Base-by-base conservation (phyloP, 306 rosid genomes). In the Corylus heterophylla region DNA sequence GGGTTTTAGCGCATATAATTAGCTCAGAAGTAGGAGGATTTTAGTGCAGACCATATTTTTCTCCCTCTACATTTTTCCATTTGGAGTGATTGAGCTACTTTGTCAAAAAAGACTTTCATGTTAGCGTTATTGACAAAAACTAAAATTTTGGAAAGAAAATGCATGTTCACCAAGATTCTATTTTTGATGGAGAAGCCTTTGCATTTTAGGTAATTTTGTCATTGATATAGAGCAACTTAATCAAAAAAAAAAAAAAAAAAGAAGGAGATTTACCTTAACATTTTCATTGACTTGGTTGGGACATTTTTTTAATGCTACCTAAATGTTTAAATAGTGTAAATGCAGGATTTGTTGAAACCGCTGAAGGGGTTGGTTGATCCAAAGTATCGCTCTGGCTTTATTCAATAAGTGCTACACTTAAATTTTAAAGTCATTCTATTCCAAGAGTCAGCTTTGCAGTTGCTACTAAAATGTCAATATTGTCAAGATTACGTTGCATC, bases 91-190 rank as follows among this genome's bases (percentile, higher is more conserved):
- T 66, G 71, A 31, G 70, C 22, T 7, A 16, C 48, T 35, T 35
- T 0, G 70, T 17, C 12, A 37, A 67, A 67, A 42, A 3, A 13
- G 5, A 37, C 29, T 17, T 31, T 64, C 47, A 35, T 16, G 2
- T 13, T 64, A 59, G 13, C 14, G 9, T 35, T 12, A 31, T 37
- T 27, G 13, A 8, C 2, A 39, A 17, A 8, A 67, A 39, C 18
- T 16, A 67, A 39, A 39, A 39, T 67, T 18, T 39, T 37, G 49
- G 10, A 67, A 17, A 18, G 49, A 17, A 39, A 67, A 42, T 67
- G 50, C 27, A 37, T 67, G 71, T 42, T 67, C 39, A 31, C 71
- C 27, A 37, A 18, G 71, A 67, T 67, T 49, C 71, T 8, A 67
- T 7, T 47, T 39, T 39, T 17, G 27, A 35, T 37, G 71, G 25